A percentile compares a stretch with the other conserved stretches of the same genome.
Conservation (phyloP, 1,139 yeast genomes). For the Hemisphaericaspora xylanilytica region DNA sequence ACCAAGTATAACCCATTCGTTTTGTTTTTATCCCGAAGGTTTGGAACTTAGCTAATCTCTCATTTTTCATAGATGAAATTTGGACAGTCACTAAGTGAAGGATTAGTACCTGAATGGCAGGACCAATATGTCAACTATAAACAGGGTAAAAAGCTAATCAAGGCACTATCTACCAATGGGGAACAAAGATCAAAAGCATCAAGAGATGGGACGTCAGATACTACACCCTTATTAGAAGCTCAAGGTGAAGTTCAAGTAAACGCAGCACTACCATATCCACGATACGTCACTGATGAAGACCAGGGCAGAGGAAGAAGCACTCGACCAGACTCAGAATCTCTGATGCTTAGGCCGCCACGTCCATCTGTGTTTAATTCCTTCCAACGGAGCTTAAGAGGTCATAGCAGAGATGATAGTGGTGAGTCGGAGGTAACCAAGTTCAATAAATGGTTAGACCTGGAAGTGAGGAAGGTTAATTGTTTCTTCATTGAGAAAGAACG, state of each 20-base stretch:
- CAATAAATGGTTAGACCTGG: constrained; percentile 57
- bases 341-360: too few relatives aligned
- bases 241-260: background rate
- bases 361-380: too few relatives aligned
- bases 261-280: constrained; percentile 1
- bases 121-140: constrained; percentile 78
- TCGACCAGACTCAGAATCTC: constrained; percentile 3
- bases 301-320: background rate
- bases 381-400: background rate
- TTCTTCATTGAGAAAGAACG: constrained; percentile 63
- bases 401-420: background rate
- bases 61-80: constrained; percentile 46
- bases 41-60: too few relatives aligned
- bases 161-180: constrained; percentile 17
- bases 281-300: background rate
- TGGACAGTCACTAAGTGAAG: constrained; percentile 57
- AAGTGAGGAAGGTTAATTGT: constrained; percentile 55
- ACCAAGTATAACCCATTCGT: too few relatives aligned
- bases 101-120: constrained; percentile 83
- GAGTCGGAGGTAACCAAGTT: constrained; percentile 43
- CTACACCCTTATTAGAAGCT: constrained; percentile 23
- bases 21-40: too few relatives aligned
- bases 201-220: too few relatives aligned
- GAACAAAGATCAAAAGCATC: too few relatives aligned
- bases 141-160: constrained; percentile 42